Base-by-base conservation (phyloP, 805 yeast species). In the Saccharomyces cerevisiae region DNA sequence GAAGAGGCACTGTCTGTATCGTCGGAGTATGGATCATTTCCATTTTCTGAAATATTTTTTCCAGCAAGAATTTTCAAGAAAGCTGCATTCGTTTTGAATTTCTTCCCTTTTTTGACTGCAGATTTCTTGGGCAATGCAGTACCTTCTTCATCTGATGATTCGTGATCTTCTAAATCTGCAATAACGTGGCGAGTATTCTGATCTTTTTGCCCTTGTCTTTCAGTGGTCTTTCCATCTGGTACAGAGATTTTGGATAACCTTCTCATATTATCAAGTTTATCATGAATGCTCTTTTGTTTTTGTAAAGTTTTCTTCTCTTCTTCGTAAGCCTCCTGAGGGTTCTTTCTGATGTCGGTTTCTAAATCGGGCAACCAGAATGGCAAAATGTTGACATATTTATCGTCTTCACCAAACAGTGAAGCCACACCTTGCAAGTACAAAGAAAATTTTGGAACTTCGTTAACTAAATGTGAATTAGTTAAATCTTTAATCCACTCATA, bases 281-380 rank as follows among this genome's bases (percentile, higher is more conserved):
- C 60, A 46, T 64, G 65, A 6, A 66, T 64, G 48, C 72, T 76
- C 46, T 70, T 68, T 43, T 79, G 77, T 56, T 77, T 79, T 53
- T 79, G 71, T 56, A 76, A 71, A 59, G 79, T 82, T 58, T 75
- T 74, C 59, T 78, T 75, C 48, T 85, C 83, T 63, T 84, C 88
- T 61, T 83, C 84, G 62, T 81, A 82, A 0, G 90, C 90, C 63
- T 84, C 86, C 59, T 81, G 80, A 14, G 95, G 95, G 64, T 87
- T 85, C 59, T 79, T 80, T 61, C 89, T 79, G 55, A 85, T 84
- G 69, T 87, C 92, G 53, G 73, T 76, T 61, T 89, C 97, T 63
- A 94, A 75, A 57, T 92, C 97, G 55, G 95, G 88, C 59, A 89
- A 78, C 99, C 99, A 92, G 69, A 90, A 87, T 53, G 99, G 99